Conservation (phyloP, 305 asterid species). For the Solanum hybrid region DNA sequence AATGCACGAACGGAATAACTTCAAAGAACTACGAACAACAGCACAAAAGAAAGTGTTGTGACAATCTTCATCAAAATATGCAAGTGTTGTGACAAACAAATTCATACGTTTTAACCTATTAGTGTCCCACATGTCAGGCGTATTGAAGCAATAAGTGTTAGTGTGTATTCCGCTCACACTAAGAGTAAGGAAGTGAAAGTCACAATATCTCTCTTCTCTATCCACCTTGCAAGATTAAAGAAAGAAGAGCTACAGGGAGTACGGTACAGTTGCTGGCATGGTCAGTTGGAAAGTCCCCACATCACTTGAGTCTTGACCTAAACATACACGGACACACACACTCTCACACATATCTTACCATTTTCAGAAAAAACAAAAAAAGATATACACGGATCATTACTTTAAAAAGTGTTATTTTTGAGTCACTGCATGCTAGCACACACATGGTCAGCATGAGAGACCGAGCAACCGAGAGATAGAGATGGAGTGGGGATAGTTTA, state of each 20-base stretch:
- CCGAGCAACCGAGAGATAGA: background rate
- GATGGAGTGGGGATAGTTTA: background rate
- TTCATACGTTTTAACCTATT: background rate
- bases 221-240: background rate
- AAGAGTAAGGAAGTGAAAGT: background rate
- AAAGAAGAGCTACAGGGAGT: background rate
- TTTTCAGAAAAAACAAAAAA: background rate
- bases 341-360: background rate
- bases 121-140: background rate
- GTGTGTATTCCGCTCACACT: background rate
- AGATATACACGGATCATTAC: background rate
- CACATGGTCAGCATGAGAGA: background rate
- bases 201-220: background rate
- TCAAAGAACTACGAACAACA: background rate
- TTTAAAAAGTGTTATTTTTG: background rate
- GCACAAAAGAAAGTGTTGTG: background rate
- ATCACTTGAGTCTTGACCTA: background rate
- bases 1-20: background rate
- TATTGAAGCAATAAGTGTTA: background rate
- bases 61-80: background rate
- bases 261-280: background rate
- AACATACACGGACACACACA: background rate
- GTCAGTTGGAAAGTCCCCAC: background rate
- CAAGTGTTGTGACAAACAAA: background rate
- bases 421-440: background rate